A percentile compares a stretch with the other conserved stretches of the same genome.
Evolutionary conservation across 2,329 filamentous ascomycete genomes (phyloP).

Genomic region (Talaromyces albobiverticillius): DNA sequence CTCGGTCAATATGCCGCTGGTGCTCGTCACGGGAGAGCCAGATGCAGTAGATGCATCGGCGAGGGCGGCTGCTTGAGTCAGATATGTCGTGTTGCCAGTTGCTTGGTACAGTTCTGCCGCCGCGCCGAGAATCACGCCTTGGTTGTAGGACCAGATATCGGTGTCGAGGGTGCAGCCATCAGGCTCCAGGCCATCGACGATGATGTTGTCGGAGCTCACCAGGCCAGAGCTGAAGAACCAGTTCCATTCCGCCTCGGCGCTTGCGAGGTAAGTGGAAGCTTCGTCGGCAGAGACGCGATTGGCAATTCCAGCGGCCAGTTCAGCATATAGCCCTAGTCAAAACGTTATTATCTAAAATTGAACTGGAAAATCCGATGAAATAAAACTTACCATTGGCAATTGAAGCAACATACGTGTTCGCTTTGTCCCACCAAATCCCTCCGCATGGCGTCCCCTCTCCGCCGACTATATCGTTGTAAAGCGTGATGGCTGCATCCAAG

Average conservation of each 20-base stretch:
- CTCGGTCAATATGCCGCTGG: conserved; percentile 50
- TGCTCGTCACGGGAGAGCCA: conserved; percentile 9
- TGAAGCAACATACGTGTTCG: conserved; percentile 5
- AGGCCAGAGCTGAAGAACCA: conserved; percentile 14
- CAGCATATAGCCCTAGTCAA: conserved; percentile 10
- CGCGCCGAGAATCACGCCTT: conserved; percentile 14
- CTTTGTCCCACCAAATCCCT: conserved; percentile 14
- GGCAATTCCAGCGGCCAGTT: conserved; percentile 11
- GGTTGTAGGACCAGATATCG: conserved; percentile 11
- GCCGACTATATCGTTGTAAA: conserved; percentile 12
- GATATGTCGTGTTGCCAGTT: conserved; percentile 23
- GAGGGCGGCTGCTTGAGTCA: conserved; percentile 42
- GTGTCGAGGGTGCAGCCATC: conserved; percentile 4
- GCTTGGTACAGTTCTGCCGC: conserved; percentile 15
- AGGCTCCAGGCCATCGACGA: conserved; percentile 8
- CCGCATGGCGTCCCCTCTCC: conserved; percentile 13
- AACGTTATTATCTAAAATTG: neutral
- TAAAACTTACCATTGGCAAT: conserved; percentile 11
- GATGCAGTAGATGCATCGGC: conserved; percentile 48
- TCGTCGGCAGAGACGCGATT: conserved; percentile 4
- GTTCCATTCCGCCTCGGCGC: conserved; percentile 5
- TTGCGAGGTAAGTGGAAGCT: neutral
- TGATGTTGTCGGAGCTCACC: conserved; percentile 6
- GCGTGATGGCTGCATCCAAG: conserved; percentile 9
- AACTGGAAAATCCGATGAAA: neutral